These are phyloP conservation scores for Nymphaea colorata DNA, from an alignment of 164 flowering plant genomes.

Conservation along the genomic window DNA sequence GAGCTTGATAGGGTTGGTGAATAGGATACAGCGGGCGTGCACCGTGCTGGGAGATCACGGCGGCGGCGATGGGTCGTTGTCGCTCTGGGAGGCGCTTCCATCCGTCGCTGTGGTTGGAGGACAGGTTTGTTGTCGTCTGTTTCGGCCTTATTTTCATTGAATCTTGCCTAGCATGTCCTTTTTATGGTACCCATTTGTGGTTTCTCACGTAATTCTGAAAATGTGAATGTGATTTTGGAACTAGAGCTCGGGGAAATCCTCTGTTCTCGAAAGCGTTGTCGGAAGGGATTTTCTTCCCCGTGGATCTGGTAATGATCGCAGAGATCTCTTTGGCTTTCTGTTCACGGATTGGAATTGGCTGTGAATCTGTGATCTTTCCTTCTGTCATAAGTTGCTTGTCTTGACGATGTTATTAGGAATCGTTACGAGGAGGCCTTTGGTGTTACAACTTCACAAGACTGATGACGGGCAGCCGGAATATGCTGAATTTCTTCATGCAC, in stretches of 20 bases:
- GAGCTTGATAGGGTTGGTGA: constrained; percentile 91
- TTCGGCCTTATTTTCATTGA: background rate
- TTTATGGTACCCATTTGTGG: background rate
- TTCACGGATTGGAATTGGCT: background rate
- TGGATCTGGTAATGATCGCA: constrained; percentile 70
- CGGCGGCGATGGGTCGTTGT: constrained; percentile 70
- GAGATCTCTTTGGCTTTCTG: background rate
- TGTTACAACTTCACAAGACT: constrained; percentile 82
- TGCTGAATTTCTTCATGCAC: constrained; percentile 74
- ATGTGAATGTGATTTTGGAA: background rate
- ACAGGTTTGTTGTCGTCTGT: constrained; percentile 37
- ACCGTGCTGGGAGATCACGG: constrained; percentile 91
- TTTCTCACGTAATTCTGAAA: constrained; percentile 4
- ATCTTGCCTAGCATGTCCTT: background rate
- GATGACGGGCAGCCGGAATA: constrained; percentile 47
- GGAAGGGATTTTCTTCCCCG: constrained; percentile 98
- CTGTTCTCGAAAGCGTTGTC: constrained; percentile 91
- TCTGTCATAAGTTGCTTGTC: background rate
- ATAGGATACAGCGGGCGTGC: constrained; percentile 88
- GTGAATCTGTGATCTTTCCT: background rate
- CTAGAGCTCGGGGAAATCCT: constrained; percentile 97
- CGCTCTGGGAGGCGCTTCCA: constrained; percentile 99
- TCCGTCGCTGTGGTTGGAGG: constrained; percentile 98
- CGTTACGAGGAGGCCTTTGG: constrained; percentile 98
- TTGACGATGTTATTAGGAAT: constrained; percentile 37